phyloP scores from a whole-genome alignment of 2,329 filamentous ascomycete genomes.

The Ceratocystis destructans region DNA sequence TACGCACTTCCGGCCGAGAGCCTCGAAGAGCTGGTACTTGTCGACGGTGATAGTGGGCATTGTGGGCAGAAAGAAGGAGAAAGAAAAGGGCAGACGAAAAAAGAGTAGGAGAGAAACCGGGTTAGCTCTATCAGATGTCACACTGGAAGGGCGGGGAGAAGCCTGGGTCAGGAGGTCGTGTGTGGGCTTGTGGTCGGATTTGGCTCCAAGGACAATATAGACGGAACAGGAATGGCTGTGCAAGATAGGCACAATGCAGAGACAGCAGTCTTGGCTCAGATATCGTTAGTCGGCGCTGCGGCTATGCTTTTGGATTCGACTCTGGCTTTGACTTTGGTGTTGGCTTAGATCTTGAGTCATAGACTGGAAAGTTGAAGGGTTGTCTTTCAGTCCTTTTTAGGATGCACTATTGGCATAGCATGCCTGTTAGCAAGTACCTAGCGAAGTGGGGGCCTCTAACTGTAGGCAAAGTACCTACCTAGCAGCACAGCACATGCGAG shows the following conservation, averaged over 20 bases:
- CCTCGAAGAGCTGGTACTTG: slow-evolving; percentile 90
- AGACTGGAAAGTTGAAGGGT: slow-evolving; percentile 8
- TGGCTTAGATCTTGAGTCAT: slow-evolving; percentile 12
- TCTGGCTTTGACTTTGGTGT: slow-evolving; percentile 4
- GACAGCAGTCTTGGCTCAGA: slow-evolving; percentile 8
- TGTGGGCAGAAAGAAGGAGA: slow-evolving; percentile 23
- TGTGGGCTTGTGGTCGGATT: background rate
- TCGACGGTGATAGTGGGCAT: slow-evolving; percentile 97
- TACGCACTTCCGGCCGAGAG: slow-evolving; percentile 67
- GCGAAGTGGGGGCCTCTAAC: background rate
- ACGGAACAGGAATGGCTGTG: background rate
- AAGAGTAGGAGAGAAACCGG: background rate
- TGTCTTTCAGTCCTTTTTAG: background rate
- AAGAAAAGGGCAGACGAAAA: background rate
- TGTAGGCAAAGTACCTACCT: slow-evolving; percentile 6
- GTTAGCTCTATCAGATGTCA: background rate
- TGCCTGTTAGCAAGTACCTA: slow-evolving; percentile 2
- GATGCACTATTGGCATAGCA: background rate
- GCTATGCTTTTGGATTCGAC: background rate
- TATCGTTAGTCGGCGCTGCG: background rate
- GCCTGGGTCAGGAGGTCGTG: background rate
- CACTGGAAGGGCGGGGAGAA: background rate
- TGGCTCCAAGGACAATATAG: background rate
- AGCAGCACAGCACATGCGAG: slow-evolving; percentile 1
- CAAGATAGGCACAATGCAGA: background rate